Evolutionary conservation across 2,329 filamentous ascomycete species (phyloP).

Genomic region (Fonsecaea nubica): DNA sequence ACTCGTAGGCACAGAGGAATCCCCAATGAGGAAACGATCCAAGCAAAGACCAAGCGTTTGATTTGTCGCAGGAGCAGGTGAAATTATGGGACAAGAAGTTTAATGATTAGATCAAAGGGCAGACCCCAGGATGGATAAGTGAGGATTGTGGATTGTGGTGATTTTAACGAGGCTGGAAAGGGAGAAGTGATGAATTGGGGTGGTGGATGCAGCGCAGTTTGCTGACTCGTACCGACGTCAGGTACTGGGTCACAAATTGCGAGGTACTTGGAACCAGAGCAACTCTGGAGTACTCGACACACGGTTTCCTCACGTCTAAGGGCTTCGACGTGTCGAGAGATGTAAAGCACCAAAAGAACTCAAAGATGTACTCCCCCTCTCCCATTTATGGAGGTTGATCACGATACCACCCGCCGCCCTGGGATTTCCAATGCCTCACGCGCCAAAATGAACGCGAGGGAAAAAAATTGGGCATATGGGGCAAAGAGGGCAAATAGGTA

Average conservation of each 20-base stretch:
- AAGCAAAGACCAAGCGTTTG: constrained; percentile 5
- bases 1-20: background rate
- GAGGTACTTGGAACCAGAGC: background rate
- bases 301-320: no score
- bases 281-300: background rate
- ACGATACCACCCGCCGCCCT: background rate
- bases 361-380: background rate
- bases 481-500: background rate
- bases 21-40: constrained; percentile 3
- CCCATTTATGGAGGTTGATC: background rate
- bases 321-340: background rate
- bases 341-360: background rate
- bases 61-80: background rate
- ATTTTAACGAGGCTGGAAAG: constrained; percentile 9
- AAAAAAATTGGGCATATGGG: background rate
- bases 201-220: background rate
- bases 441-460: constrained; percentile 5
- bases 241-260: background rate
- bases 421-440: background rate
- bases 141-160: constrained; percentile 2
- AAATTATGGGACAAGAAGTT: constrained; percentile 4
- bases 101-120: constrained; percentile 1
- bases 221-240: background rate
- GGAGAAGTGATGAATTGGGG: constrained; percentile 1
- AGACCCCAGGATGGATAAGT: constrained; percentile 3